Evolutionary conservation across 108 stramenopile genomes (phyloP), one percentile per base, ranked within the genome.

Genomic region (Pseudonitzschia multiseries): DNA sequence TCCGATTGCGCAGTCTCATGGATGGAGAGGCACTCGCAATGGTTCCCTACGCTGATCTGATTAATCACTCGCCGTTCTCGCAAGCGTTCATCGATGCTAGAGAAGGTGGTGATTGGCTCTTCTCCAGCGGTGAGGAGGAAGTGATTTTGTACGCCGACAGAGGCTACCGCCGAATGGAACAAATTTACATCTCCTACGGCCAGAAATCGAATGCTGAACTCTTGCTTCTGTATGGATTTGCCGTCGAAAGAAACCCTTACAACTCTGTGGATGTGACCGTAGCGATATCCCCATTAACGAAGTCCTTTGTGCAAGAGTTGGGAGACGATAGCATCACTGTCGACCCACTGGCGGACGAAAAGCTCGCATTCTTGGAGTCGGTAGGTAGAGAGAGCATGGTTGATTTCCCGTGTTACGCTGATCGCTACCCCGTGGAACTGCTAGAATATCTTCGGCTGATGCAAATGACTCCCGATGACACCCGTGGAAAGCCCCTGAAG

Each of bases 11-110:
- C 27, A 90, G 83, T 76, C 68, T 90, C 28, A 76, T 79, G 50
- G 80, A 83, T 44, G 97, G 95, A 13, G 96, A 97, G 72, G 77
- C 90, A 29, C 68, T 97, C 21, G 94, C 96, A 9, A 73, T 98
- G 83, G 96, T 96, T 14, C 97, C 97, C 8, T 98, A 98, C 78
- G 96, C 95, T 20, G 97, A 98, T 79, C 75, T 98, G 32, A 96
- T 98, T 76, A 98, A 98, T 73, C 97, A 98, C 75, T 96, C 94
- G 65, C 95, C 96, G 1, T 98, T 92, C 77, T 93, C 92, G 0
- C 80, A 84, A 57, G 84, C 91, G 3, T 96, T 88, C 72, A 87
- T 96, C 57, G 91, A 93, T 71, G 92, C 91, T 2, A 72, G 92
- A 62, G 85, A 91, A 65, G 75, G 62, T 51, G 91, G 94, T 70